Conservation (phyloP, 2,329 filamentous ascomycete species). For the Ophioceras dolichostomum region DNA sequence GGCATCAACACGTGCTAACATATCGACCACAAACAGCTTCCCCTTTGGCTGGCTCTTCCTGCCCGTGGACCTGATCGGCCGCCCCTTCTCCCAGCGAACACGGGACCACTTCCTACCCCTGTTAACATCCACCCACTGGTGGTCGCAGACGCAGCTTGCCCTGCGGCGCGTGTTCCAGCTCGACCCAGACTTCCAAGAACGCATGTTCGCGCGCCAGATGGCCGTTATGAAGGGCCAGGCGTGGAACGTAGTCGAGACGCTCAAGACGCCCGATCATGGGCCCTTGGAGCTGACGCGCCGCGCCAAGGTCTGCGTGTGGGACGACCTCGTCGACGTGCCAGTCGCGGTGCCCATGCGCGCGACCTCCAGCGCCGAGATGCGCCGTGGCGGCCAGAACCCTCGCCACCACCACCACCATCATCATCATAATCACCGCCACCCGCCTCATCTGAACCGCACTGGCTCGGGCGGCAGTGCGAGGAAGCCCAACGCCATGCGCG, state of each 20-base stretch:
- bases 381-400: constrained; percentile 33
- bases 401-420: background rate
- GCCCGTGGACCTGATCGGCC: constrained; percentile 88
- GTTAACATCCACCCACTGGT: constrained; percentile 90
- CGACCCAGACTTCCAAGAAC: constrained; percentile 92
- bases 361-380: constrained; percentile 67
- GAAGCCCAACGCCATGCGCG: background rate
- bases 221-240: constrained; percentile 99
- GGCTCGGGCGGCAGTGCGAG: too few species aligned
- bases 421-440: background rate
- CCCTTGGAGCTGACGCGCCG: constrained; percentile 82
- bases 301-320: constrained; percentile 92
- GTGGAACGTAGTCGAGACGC: constrained; percentile 97
- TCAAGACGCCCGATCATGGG: constrained; percentile 86
- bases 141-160: constrained; percentile 84
- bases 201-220: constrained; percentile 97
- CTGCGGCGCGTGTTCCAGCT: constrained; percentile 80
- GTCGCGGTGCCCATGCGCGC: constrained; percentile 82
- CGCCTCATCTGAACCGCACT: too few species aligned
- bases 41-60: constrained; percentile 98
- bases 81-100: constrained; percentile 90
- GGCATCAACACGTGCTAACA: background rate
- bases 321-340: constrained; percentile 91
- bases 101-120: constrained; percentile 92
- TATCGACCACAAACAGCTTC: constrained; percentile 47